These are phyloP conservation scores for Boletus calvinii DNA, from an alignment of 1,284 basidiomycete genomes.

Conservation along the genomic window DNA sequence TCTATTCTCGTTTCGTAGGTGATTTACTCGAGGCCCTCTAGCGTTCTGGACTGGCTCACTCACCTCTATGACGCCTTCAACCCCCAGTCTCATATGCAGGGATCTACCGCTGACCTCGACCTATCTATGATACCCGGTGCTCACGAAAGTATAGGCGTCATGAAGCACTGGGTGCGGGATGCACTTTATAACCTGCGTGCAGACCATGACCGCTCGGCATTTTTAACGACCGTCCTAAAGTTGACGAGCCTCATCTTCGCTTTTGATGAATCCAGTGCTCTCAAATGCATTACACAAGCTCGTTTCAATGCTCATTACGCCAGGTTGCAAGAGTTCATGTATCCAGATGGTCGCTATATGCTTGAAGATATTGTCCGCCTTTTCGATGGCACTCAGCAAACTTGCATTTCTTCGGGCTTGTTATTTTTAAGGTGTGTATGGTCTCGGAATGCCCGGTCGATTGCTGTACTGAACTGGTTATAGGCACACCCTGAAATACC, in stretches of 20 bases:
- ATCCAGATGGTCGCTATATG: conserved; percentile 28
- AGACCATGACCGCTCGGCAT: conserved; percentile 13
- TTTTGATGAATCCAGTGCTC: conserved; percentile 30
- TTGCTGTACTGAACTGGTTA: neutral
- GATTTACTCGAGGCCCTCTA: neutral
- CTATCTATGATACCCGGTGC: conserved; percentile 38
- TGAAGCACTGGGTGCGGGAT: conserved; percentile 42
- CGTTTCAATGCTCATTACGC: conserved; percentile 3
- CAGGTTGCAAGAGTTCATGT: conserved; percentile 5
- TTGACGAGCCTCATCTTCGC: conserved; percentile 30
- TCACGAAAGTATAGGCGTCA: conserved; percentile 33
- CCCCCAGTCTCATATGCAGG: conserved; percentile 39
- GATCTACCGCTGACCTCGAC: conserved; percentile 37
- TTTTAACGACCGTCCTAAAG: conserved; percentile 35
- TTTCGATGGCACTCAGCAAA: conserved; percentile 15
- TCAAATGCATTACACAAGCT: conserved; percentile 20
- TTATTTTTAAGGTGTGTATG: conserved; percentile 21
- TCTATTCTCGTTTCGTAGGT: neutral
- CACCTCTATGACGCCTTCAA: conserved; percentile 42
- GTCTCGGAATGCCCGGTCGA: neutral
- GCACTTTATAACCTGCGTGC: conserved; percentile 33
- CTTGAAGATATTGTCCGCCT: conserved; percentile 37
- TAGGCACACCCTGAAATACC: conserved; percentile 43
- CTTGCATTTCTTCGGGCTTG: conserved; percentile 32
- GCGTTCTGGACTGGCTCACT: conserved; percentile 34